Percentiles rank a stretch among this genome's conserved stretches.
Evolutionary conservation across 345 rosid species (phyloP).

Genomic region (Atalantia buxifolia): DNA sequence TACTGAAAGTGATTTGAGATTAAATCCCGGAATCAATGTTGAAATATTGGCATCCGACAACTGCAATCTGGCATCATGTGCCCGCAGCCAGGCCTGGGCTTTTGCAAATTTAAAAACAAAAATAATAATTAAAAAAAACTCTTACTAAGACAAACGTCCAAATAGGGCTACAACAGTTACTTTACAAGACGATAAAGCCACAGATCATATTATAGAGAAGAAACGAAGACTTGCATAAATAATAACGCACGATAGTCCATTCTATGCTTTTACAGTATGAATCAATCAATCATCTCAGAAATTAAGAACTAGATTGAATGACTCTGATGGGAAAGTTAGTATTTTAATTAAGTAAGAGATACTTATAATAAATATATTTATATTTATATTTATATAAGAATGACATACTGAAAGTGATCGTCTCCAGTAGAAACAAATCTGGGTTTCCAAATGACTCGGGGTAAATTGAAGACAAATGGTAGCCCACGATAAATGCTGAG

Average conservation of each 20-base stretch:
- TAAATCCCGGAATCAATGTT: neutral
- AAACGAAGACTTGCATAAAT: constrained; percentile 12
- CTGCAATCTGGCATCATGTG: neutral
- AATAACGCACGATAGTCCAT: constrained; percentile 10
- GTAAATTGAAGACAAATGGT: constrained; percentile 24
- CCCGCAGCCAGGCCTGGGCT: neutral
- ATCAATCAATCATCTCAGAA: constrained; percentile 26
- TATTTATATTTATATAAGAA: constrained; percentile 12
- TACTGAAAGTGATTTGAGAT: neutral
- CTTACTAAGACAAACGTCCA: too few species aligned
- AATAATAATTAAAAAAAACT: neutral
- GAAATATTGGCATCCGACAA: neutral
- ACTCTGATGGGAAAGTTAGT: constrained; percentile 30
- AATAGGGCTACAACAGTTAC: too few species aligned
- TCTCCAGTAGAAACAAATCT: constrained; percentile 23
- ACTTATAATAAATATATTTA: neutral
- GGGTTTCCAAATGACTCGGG: constrained; percentile 23
- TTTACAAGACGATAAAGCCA: too few species aligned
- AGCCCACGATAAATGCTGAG: constrained; percentile 33
- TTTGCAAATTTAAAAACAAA: too few species aligned
- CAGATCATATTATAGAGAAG: neutral
- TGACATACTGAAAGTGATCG: constrained; percentile 17
- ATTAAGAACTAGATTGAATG: constrained; percentile 24
- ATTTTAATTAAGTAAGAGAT: constrained; percentile 6
- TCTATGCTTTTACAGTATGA: constrained; percentile 30